Conservation (phyloP, 345 rosid species). For the Eucalyptus globulus region DNA sequence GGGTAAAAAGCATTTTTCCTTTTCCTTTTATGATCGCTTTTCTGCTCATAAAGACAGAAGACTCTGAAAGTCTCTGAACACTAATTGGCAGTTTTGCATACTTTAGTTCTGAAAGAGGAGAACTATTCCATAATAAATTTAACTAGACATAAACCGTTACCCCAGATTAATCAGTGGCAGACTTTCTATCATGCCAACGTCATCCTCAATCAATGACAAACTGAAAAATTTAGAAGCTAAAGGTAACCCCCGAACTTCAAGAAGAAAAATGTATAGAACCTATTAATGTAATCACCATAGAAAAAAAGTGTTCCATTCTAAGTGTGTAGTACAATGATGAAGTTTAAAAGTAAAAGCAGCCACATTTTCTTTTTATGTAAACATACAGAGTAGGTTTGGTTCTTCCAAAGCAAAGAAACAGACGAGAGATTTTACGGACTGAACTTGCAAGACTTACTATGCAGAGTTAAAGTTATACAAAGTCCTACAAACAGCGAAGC, state of each 20-base stretch:
- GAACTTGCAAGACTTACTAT: neutral
- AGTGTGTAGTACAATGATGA: neutral
- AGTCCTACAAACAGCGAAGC: neutral
- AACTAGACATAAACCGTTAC: neutral
- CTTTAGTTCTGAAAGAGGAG: neutral
- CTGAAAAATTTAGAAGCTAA: neutral
- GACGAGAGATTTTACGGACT: neutral
- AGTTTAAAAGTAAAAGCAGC: neutral
- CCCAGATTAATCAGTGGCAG: neutral
- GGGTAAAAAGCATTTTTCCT: neutral
- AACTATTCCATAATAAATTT: neutral
- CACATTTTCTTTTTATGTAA: neutral
- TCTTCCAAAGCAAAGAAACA: neutral
- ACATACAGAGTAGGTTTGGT: neutral
- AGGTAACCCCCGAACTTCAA: neutral
- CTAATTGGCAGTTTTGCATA: neutral
- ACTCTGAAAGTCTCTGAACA: neutral
- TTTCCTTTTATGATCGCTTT: neutral
- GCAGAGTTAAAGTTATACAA: neutral
- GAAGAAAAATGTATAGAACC: neutral
- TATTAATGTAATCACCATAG: neutral
- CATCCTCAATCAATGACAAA: neutral
- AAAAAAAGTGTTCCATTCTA: neutral
- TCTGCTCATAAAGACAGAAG: neutral
- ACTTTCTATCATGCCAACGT: neutral